phyloP scores from a whole-genome alignment of 2,329 filamentous ascomycete species.

The Fusarium caatingaense region DNA sequence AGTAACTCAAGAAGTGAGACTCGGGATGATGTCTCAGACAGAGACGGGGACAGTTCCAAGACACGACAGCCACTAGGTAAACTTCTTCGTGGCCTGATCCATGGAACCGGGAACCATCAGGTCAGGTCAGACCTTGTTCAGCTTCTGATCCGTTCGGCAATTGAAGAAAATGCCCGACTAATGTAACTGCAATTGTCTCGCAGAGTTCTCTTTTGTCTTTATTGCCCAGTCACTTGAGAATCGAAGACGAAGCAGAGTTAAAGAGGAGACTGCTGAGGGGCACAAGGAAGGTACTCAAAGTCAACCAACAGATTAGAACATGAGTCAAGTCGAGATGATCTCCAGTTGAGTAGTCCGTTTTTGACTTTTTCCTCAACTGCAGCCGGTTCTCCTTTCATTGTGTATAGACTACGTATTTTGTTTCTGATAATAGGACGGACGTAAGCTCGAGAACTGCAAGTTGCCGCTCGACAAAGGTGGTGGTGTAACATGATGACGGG shows the following conservation, averaged over 20 bases:
- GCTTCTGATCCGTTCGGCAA: conserved; percentile 18
- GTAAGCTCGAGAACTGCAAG: conserved; percentile 11
- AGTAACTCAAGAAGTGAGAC: conserved; percentile 20
- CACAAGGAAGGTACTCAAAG: conserved; percentile 1
- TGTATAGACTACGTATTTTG: background rate
- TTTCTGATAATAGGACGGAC: background rate
- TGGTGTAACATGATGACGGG: conserved; percentile 12
- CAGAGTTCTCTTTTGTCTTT: background rate
- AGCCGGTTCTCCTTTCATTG: background rate
- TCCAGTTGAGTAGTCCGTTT: background rate
- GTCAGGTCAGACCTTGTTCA: conserved; percentile 12
- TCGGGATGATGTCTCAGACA: conserved; percentile 10
- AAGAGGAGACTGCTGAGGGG: background rate
- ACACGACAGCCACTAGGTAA: conserved; percentile 22
- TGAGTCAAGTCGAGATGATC: conserved; percentile 1
- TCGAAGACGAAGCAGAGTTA: conserved; percentile 26
- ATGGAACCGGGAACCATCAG: conserved; percentile 24
- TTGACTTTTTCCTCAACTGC: conserved; percentile 27
- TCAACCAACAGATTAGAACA: conserved; percentile 3
- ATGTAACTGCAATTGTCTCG: conserved; percentile 12
- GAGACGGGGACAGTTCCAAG: conserved; percentile 29
- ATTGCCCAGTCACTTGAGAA: conserved; percentile 18
- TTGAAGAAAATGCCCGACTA: conserved; percentile 35
- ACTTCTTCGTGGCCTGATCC: conserved; percentile 18
- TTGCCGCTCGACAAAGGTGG: conserved; percentile 4